Conservation (phyloP, 805 yeast species). For the Candida anglica region DNA sequence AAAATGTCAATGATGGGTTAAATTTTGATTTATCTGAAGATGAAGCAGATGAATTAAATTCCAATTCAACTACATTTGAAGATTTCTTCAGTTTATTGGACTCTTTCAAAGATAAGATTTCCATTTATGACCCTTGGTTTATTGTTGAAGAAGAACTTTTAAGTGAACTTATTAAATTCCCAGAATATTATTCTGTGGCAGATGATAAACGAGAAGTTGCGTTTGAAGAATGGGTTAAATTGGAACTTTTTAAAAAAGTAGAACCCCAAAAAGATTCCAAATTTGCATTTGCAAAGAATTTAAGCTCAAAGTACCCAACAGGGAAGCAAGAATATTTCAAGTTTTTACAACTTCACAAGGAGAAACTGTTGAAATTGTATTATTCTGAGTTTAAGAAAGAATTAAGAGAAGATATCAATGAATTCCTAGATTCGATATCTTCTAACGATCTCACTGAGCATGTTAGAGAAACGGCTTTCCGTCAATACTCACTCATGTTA, state of each 20-base stretch:
- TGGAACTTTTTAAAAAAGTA: slow-evolving; percentile 2
- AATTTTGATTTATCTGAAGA: slow-evolving; percentile 2
- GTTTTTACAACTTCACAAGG: slow-evolving; percentile 25
- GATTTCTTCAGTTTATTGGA: slow-evolving; percentile 25
- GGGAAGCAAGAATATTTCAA: slow-evolving; percentile 16
- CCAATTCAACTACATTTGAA: not conserved
- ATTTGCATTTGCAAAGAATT: slow-evolving; percentile 1
- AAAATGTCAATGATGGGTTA: slow-evolving; percentile 1
- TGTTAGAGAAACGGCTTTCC: slow-evolving; percentile 20
- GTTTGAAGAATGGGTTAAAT: slow-evolving; percentile 23
- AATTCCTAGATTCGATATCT: slow-evolving; percentile 5
- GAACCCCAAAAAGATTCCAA: slow-evolving; percentile 5
- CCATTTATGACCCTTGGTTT: slow-evolving; percentile 34
- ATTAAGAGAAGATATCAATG: slow-evolving; percentile 11
- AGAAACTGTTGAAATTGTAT: slow-evolving; percentile 20
- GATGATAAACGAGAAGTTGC: slow-evolving; percentile 15
- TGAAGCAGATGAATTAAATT: slow-evolving; percentile 4
- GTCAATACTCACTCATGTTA: slow-evolving; percentile 23
- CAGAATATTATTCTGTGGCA: slow-evolving; percentile 24
- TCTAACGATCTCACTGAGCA: slow-evolving; percentile 8
- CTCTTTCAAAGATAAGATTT: slow-evolving; percentile 16
- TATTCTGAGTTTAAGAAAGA: slow-evolving; percentile 23
- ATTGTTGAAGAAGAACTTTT: slow-evolving; percentile 34
- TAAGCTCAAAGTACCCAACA: slow-evolving; percentile 15
- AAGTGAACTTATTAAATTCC: slow-evolving; percentile 19